Percentiles rank a stretch among this genome's conserved stretches.
Conservation (phyloP, 1,284 basidiomycete species). For the Marasmius tenuissimus region DNA sequence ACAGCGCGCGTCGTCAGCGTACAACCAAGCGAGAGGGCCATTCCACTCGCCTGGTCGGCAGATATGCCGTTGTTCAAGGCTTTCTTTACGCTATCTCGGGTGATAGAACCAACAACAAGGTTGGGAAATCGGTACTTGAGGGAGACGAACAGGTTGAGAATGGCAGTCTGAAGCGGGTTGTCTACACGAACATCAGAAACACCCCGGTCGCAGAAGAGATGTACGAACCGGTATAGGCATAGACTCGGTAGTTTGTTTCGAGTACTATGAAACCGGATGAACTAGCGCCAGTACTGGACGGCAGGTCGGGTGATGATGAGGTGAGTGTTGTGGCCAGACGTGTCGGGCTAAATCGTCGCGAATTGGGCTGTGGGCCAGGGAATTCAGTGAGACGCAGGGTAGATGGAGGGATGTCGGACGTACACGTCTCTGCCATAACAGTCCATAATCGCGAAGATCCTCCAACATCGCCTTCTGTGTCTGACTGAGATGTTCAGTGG, state of each 20-base stretch:
- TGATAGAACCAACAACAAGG: constrained; percentile 92
- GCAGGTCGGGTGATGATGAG: constrained; percentile 69
- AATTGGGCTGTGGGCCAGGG: constrained; percentile 47
- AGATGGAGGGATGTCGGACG: constrained; percentile 13
- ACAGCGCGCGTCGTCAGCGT: constrained; percentile 8
- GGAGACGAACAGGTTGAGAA: constrained; percentile 91
- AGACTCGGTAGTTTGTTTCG: constrained; percentile 98
- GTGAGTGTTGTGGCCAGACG: constrained; percentile 93
- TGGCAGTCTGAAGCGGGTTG: constrained; percentile 95
- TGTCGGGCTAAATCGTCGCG: constrained; percentile 91
- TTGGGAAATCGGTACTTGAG: constrained; percentile 96
- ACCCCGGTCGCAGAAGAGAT: background rate
- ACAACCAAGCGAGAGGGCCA: constrained; percentile 5
- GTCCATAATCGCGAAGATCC: constrained; percentile 79
- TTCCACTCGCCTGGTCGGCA: constrained; percentile 79
- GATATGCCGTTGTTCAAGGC: constrained; percentile 95
- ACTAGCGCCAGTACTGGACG: constrained; percentile 58
- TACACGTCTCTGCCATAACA: constrained; percentile 83
- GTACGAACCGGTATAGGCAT: constrained; percentile 90
- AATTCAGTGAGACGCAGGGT: constrained; percentile 7
- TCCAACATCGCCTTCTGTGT: constrained; percentile 80
- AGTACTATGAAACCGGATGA: constrained; percentile 89
- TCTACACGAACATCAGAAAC: constrained; percentile 42
- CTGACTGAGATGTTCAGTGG: constrained; percentile 73
- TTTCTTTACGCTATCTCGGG: constrained; percentile 92